Evolutionary conservation across 83 land plant genomes (phyloP).

Genomic region (Larix sibirica): DNA sequence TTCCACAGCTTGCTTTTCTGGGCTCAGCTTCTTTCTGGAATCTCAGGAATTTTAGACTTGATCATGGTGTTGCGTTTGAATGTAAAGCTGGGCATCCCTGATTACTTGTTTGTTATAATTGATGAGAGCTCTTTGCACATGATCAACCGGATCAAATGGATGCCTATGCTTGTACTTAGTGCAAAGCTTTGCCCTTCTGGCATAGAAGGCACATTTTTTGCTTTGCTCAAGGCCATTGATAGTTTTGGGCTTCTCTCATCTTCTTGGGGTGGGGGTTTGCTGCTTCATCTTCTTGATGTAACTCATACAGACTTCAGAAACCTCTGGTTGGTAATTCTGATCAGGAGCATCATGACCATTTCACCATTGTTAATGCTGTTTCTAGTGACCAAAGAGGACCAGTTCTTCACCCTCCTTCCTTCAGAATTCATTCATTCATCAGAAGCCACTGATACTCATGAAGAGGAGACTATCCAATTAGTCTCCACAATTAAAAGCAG

Average conservation of each 20-base stretch:
- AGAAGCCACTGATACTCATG: neutral
- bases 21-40: slow-evolving; percentile 50
- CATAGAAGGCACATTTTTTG: slow-evolving; percentile 81
- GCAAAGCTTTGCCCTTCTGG: slow-evolving; percentile 66
- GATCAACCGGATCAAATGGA: slow-evolving; percentile 46
- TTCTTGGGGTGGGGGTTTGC: slow-evolving; percentile 49
- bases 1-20: slow-evolving; percentile 51
- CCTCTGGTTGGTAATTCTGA: slow-evolving; percentile 56
- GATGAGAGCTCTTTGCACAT: too few relatives aligned
- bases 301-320: slow-evolving; percentile 53
- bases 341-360: slow-evolving; percentile 45
- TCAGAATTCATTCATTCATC: slow-evolving; percentile 11
- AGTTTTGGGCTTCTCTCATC: slow-evolving; percentile 50
- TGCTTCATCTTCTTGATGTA: slow-evolving; percentile 48
- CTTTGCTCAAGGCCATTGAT: slow-evolving; percentile 70
- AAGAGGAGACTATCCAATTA: slow-evolving; percentile 12
- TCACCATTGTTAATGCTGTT: slow-evolving; percentile 50
- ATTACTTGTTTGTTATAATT: slow-evolving; percentile 42
- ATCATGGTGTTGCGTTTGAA: slow-evolving; percentile 57
- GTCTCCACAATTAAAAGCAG: neutral
- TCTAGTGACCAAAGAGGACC: slow-evolving; percentile 51
- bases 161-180: slow-evolving; percentile 72
- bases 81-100: slow-evolving; percentile 47
- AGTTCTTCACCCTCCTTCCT: slow-evolving; percentile 30
- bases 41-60: slow-evolving; percentile 64